Conservation (phyloP, 352 stramenopile species). For the Globisporangium takayamanum region DNA sequence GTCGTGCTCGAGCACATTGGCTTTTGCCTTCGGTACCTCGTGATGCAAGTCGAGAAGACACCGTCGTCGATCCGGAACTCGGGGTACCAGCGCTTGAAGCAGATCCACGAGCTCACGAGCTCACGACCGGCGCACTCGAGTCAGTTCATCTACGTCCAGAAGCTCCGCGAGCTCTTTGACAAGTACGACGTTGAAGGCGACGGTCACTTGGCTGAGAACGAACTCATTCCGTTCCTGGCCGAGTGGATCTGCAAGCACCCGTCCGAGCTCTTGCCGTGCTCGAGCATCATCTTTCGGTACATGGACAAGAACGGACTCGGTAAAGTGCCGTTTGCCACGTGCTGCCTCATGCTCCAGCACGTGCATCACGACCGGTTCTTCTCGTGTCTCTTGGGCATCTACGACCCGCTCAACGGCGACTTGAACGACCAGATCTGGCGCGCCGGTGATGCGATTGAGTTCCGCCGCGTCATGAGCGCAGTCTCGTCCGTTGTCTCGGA, state of each 20-base stretch:
- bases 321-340: conserved; percentile 75
- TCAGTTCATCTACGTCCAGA: conserved; percentile 82
- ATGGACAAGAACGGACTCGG: conserved; percentile 85
- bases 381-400: conserved; percentile 74
- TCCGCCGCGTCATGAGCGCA: conserved; percentile 67
- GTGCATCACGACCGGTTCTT: conserved; percentile 87
- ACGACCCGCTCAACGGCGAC: conserved; percentile 67
- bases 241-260: conserved; percentile 84
- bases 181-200: conserved; percentile 65
- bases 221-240: conserved; percentile 67
- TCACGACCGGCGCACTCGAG: conserved; percentile 43
- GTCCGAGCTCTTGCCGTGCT: conserved; percentile 69
- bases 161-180: conserved; percentile 74
- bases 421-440: conserved; percentile 75
- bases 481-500: conserved; percentile 61
- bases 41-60: conserved; percentile 72
- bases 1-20: conserved; percentile 76
- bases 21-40: conserved; percentile 81
- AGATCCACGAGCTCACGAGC: conserved; percentile 70
- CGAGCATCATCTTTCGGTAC: conserved; percentile 80
- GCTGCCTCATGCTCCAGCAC: conserved; percentile 83
- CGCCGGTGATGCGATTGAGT: conserved; percentile 49
- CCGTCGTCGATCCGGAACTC: conserved; percentile 67
- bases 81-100: conserved; percentile 68
- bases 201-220: conserved; percentile 56